Evolutionary conservation across 345 rosid genomes (phyloP).

Genomic region (Salix suchowensis): DNA sequence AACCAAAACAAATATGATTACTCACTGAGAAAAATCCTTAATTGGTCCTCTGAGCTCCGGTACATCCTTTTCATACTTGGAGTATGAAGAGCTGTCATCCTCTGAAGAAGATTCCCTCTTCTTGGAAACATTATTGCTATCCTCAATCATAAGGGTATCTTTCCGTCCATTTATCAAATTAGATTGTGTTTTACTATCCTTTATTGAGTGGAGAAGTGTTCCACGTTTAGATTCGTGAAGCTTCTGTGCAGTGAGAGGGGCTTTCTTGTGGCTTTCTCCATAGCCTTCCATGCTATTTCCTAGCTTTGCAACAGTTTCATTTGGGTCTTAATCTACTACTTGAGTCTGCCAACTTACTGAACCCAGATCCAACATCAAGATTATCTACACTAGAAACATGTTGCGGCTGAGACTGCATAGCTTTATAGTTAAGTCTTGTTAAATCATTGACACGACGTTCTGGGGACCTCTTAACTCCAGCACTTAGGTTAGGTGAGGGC

Average conservation of each 20-base stretch:
- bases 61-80: slow-evolving; percentile 72
- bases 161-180: slow-evolving; percentile 42
- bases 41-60: slow-evolving; percentile 78
- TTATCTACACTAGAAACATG: slow-evolving; percentile 36
- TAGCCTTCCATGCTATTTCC: slow-evolving; percentile 54
- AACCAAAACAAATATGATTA: slow-evolving; percentile 13
- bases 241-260: slow-evolving; percentile 29
- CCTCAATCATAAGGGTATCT: slow-evolving; percentile 37
- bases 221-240: slow-evolving; percentile 55
- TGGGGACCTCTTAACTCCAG: slow-evolving; percentile 45
- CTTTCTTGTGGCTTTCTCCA: slow-evolving; percentile 63
- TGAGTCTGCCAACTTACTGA: slow-evolving; percentile 40
- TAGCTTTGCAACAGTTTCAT: slow-evolving; percentile 36
- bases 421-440: slow-evolving; percentile 37
- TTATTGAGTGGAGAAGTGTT: slow-evolving; percentile 34
- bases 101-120: slow-evolving; percentile 51
- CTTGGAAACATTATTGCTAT: slow-evolving; percentile 41
- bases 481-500: slow-evolving; percentile 35
- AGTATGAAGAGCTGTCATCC: slow-evolving; percentile 57
- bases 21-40: slow-evolving; percentile 76
- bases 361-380: slow-evolving; percentile 43
- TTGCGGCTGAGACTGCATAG: slow-evolving; percentile 47
- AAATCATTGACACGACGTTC: slow-evolving; percentile 50
- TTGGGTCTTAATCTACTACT: slow-evolving; percentile 49
- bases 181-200: slow-evolving; percentile 49